Conservation (phyloP, 2,329 filamentous ascomycete species). For the Apiospora kogelbergensis region DNA sequence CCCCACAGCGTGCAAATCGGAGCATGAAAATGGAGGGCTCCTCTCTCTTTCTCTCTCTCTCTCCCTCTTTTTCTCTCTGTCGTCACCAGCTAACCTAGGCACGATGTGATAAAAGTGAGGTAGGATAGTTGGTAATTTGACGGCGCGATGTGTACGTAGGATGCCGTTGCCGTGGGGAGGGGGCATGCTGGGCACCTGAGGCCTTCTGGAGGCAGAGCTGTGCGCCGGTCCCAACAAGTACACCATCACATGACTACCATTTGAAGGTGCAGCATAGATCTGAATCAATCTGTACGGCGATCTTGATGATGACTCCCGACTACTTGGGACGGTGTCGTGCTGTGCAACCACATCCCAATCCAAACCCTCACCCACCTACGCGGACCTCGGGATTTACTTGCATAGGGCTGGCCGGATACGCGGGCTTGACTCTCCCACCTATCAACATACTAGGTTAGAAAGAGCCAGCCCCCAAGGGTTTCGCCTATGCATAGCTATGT, state of each 20-base stretch:
- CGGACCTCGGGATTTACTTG: not conserved
- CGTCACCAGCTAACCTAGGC: not conserved
- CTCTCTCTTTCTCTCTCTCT: not conserved
- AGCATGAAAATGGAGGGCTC: not conserved
- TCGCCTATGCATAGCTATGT: not conserved
- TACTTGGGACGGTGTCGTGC: not conserved
- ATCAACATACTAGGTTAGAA: not conserved
- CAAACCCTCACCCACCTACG: not conserved
- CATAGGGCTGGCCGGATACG: not conserved
- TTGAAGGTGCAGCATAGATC: not conserved
- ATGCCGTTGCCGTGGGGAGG: not conserved
- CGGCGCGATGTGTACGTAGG: no score
- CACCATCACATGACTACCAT: not conserved
- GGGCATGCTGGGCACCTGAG: not conserved
- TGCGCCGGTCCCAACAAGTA: not conserved
- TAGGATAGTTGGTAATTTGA: no score
- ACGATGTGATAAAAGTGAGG: not conserved
- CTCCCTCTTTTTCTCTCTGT: not conserved
- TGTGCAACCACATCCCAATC: not conserved
- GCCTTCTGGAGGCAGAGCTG: not conserved
- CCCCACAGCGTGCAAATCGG: not conserved
- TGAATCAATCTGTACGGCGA: conserved; percentile 2
- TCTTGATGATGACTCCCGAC: not conserved
- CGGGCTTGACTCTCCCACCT: not conserved
- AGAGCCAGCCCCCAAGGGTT: not conserved